Base-by-base conservation (phyloP, 306 rosid species). In the Psophocarpus tetragonolobus region DNA sequence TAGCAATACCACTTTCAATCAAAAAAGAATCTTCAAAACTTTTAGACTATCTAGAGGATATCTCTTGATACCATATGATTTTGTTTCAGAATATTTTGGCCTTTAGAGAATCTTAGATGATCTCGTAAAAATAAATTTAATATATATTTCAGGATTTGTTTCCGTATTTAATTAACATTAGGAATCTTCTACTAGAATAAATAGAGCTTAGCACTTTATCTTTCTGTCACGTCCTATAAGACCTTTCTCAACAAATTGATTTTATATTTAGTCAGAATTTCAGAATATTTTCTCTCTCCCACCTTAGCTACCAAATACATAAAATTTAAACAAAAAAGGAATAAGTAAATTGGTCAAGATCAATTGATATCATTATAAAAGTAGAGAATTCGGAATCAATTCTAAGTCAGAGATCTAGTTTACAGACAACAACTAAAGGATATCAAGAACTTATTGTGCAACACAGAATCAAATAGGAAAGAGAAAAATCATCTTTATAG, bases 1-100 rank as follows among this genome's bases (percentile, higher is more conserved):
- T 48, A 78, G 64, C 53, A 71, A 83, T 45, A 75, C 21, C 63
- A 56, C 21, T 74, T 63, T 68, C 27, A 21, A 60, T 77, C 21
- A 57, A 44, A 29, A 66, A 63, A 58, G 29, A 71, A 63, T 80
- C 74, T 39, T 61, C 53, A 26, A 80, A 78, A 41, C 42, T 44
- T 29, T 21, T 69, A 42, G 39, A 66, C 32, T 69, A 57, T 50
- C 63, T 44, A 78, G 26, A 69, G 38, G 17, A 69, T 64, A 68
- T 30, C 51, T 57, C 51, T 42, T 4, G 23, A 41, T 56, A 78
- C 57, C 71, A 78, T 32, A 33, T 15, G 32, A 69, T 41, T 78
- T 29, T 32, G 32, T 64, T 63, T 69, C 21, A 69, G 57, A 68
- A 30, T 78, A 56, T 10, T 27, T 20, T 65, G 42, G 15, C n/a